Evolutionary conservation across 306 rosid genomes (phyloP).

Genomic region (Gastrolobium villosum): DNA sequence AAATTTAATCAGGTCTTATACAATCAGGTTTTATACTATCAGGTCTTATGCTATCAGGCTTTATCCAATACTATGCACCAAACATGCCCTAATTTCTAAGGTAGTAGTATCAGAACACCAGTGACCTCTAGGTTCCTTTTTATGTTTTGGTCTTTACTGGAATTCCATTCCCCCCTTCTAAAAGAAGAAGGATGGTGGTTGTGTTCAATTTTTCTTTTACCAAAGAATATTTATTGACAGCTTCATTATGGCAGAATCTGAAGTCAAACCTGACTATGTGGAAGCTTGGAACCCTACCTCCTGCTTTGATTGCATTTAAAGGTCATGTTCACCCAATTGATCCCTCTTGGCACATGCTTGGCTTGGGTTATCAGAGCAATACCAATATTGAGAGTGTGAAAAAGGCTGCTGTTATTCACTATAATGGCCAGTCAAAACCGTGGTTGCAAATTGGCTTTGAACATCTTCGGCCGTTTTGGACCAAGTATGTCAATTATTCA

Average conservation of each 20-base stretch:
- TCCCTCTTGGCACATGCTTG: slow-evolving; percentile 98
- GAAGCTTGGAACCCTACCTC: slow-evolving; percentile 98
- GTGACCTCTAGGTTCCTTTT: background rate
- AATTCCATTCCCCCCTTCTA: background rate
- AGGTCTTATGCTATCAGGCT: too few species aligned
- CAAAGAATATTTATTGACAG: slow-evolving; percentile 43
- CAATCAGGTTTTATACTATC: too few species aligned
- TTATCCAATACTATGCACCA: too few species aligned
- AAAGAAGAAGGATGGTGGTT: background rate
- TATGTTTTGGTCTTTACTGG: background rate
- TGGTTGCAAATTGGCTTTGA: slow-evolving; percentile 98
- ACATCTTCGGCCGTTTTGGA: slow-evolving; percentile 98
- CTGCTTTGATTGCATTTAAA: slow-evolving; percentile 91
- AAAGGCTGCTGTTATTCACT: slow-evolving; percentile 97
- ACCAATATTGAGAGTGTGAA: slow-evolving; percentile 74
- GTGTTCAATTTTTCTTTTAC: slow-evolving; percentile 27
- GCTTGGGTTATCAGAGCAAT: slow-evolving; percentile 95
- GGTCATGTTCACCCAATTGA: slow-evolving; percentile 94
- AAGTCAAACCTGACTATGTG: slow-evolving; percentile 93
- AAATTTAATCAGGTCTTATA: too few species aligned
- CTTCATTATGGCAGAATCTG: slow-evolving; percentile 78
- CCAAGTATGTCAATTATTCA: slow-evolving; percentile 91
- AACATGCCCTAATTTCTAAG: too few species aligned
- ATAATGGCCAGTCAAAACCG: slow-evolving; percentile 98
- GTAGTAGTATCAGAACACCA: background rate